Evolutionary conservation across 169 alveolate genomes (phyloP), one percentile per base, ranked within the genome.

Genomic region (Nephromyces sp.): DNA sequence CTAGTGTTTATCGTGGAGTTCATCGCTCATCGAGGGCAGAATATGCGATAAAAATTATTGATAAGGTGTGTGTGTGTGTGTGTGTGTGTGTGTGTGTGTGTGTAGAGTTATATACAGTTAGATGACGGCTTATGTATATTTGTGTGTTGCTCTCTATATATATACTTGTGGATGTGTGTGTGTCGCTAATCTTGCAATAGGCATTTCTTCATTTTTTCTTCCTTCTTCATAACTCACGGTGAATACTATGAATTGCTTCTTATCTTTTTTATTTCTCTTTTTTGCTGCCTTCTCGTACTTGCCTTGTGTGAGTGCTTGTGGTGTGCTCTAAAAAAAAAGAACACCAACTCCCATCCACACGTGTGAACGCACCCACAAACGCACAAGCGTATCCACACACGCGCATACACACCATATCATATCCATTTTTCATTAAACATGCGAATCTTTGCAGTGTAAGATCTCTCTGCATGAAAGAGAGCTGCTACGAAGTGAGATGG

Each of bases 41-140:
- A 34, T 86, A 66, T 65, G 95, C 95, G 4, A 85, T 90, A 43
- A 90, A 90, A 75, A 84, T 89, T 8, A 89, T 90, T 29, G 94
- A 90, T 77, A 90, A 90, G 74, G 57, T 43, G n/a, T 43, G 25
- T 43, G 15, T 43, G 15, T 43, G 15, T 43, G n/a, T n/a, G n/a
- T n/a, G n/a, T n/a, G n/a, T n/a, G n/a, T n/a, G n/a, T n/a, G n/a
- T n/a, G n/a, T n/a, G n/a, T n/a, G n/a, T n/a, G n/a, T n/a, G n/a
- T n/a, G n/a, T n/a, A n/a, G n/a, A n/a, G n/a, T n/a, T n/a, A n/a
- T n/a, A n/a, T n/a, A n/a, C n/a, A n/a, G n/a, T n/a, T n/a, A n/a
- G n/a, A n/a, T n/a, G n/a, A n/a, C n/a, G n/a, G n/a, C n/a, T n/a
- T n/a, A n/a, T n/a, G n/a, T n/a, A n/a, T n/a, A n/a, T n/a, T n/a